Conservation (phyloP, 2,329 filamentous ascomycete genomes). For the Pestalotiopsis sp. region DNA sequence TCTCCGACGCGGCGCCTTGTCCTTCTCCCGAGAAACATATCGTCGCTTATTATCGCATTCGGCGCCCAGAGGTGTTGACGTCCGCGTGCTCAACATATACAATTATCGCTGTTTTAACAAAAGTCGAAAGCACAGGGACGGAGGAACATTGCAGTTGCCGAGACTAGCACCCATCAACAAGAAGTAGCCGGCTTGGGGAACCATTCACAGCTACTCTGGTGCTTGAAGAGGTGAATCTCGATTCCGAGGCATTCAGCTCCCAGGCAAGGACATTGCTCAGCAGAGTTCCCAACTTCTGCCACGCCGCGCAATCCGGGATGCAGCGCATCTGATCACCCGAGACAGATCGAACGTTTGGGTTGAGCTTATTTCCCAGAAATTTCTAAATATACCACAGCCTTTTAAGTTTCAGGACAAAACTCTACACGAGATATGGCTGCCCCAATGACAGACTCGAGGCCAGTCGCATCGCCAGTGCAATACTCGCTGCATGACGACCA, state of each 20-base stretch:
- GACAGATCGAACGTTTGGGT: slow-evolving; percentile 35
- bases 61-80: neutral
- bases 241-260: slow-evolving; percentile 25
- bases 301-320: slow-evolving; percentile 24
- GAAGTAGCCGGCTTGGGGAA: slow-evolving; percentile 36
- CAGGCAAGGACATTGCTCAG: slow-evolving; percentile 20
- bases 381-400: slow-evolving; percentile 8
- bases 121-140: neutral
- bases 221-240: slow-evolving; percentile 37
- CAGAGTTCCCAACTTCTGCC: slow-evolving; percentile 2
- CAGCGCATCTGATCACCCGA: slow-evolving; percentile 28
- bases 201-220: slow-evolving; percentile 37
- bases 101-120: slow-evolving; percentile 1
- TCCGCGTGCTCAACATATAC: neutral
- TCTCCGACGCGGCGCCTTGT: neutral
- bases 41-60: neutral
- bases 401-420: slow-evolving; percentile 6
- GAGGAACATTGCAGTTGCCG: slow-evolving; percentile 17
- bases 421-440: slow-evolving; percentile 26
- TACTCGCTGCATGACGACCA: slow-evolving; percentile 19
- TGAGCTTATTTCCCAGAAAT: slow-evolving; percentile 30
- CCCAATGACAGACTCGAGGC: slow-evolving; percentile 25
- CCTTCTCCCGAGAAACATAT: neutral
- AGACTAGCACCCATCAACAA: slow-evolving; percentile 35
- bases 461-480: slow-evolving; percentile 19